Conservation (phyloP, 1,284 basidiomycete genomes). For the Trichosporon inkin region DNA sequence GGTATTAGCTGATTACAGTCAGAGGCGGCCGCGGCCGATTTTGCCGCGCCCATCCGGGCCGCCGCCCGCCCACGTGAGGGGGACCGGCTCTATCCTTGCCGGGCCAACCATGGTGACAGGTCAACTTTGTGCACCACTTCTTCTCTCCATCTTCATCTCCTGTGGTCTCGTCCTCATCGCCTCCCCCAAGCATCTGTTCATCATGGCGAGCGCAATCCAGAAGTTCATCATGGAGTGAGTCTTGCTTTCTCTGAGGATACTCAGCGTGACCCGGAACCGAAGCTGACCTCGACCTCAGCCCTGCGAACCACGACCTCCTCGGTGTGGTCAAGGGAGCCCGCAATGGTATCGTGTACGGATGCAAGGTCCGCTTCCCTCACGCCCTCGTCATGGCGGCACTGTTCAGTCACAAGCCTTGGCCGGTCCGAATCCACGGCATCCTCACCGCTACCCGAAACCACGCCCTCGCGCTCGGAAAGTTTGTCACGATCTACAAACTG, state of each 20-base stretch:
- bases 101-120: not conserved
- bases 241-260: not conserved
- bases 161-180: not conserved
- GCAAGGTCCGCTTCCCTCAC: slow-evolving; percentile 95
- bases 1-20: not conserved
- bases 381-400: slow-evolving; percentile 97
- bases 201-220: slow-evolving; percentile 22
- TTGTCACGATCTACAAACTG: slow-evolving; percentile 89
- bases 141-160: not conserved
- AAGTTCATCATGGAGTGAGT: slow-evolving; percentile 23
- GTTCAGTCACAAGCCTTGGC: slow-evolving; percentile 75
- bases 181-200: slow-evolving; percentile 3
- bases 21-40: slow-evolving; percentile 3
- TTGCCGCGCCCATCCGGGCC: not conserved
- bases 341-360: slow-evolving; percentile 81
- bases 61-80: not conserved
- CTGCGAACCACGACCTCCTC: slow-evolving; percentile 81
- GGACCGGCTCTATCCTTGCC: slow-evolving; percentile 5
- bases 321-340: slow-evolving; percentile 90
- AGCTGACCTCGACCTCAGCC: slow-evolving; percentile 44
- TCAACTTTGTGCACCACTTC: slow-evolving; percentile 4
- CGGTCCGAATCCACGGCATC: slow-evolving; percentile 57
- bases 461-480: slow-evolving; percentile 77
- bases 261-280: not conserved
- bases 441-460: slow-evolving; percentile 72